phyloP scores from a whole-genome alignment of 139 green algal genomes.

The Pycnococcus provasolii region DNA sequence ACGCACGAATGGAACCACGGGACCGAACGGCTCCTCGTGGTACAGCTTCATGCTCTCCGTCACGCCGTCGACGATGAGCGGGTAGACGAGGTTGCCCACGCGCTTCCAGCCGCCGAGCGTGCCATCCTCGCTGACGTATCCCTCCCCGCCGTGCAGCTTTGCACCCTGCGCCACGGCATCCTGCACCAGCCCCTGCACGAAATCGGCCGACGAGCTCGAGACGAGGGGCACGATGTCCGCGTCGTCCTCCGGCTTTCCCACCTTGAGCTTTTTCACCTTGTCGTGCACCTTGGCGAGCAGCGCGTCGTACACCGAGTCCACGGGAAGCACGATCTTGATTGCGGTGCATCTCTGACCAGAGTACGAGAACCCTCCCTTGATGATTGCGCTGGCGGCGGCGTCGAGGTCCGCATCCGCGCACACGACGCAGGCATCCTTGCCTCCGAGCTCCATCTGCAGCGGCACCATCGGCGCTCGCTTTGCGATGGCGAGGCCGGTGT shows the following conservation, averaged over 20 bases:
- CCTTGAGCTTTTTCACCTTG: slow-evolving; percentile 56
- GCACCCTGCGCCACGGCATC: slow-evolving; percentile 42
- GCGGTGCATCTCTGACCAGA: slow-evolving; percentile 83
- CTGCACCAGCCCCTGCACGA: slow-evolving; percentile 74
- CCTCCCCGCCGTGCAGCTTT: slow-evolving; percentile 18
- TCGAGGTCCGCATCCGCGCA: slow-evolving; percentile 73
- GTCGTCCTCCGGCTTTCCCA: slow-evolving; percentile 78
- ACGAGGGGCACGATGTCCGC: slow-evolving; percentile 80
- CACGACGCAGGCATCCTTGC: slow-evolving; percentile 91
- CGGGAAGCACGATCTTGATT: slow-evolving; percentile 72
- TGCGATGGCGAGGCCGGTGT: slow-evolving; percentile 54
- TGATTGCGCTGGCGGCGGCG: slow-evolving; percentile 70
- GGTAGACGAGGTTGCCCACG: slow-evolving; percentile 87
- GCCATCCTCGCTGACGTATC: background rate
- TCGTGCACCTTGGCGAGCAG: slow-evolving; percentile 35
- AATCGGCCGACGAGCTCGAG: slow-evolving; percentile 68
- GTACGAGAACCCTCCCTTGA: slow-evolving; percentile 90
- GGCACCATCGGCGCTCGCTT: slow-evolving; percentile 84
- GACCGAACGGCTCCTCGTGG: slow-evolving; percentile 95
- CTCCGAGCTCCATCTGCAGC: slow-evolving; percentile 94
- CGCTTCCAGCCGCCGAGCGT: slow-evolving; percentile 44
- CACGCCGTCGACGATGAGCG: slow-evolving; percentile 80
- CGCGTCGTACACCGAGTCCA: slow-evolving; percentile 61
- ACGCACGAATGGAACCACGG: slow-evolving; percentile 81
- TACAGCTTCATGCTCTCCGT: slow-evolving; percentile 76